Evolutionary conservation across 2,329 filamentous ascomycete genomes (phyloP).

Genomic region (Waltergamsia citrina): DNA sequence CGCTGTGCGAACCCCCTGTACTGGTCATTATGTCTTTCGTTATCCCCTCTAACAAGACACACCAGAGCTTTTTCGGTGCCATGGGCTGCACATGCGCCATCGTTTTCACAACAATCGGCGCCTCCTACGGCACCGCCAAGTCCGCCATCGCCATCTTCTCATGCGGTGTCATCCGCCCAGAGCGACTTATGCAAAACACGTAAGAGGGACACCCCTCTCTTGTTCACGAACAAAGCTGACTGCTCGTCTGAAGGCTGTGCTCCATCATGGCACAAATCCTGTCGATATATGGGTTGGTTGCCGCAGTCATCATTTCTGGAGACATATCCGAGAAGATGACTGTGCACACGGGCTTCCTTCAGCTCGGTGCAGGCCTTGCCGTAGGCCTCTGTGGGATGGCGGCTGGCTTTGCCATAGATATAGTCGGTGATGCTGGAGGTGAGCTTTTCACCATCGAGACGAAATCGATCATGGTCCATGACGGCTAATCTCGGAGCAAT

Average conservation of each 20-base stretch:
- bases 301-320: conserved; percentile 32
- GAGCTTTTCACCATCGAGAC: conserved; percentile 6
- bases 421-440: conserved; percentile 35
- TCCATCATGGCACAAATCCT: conserved; percentile 38
- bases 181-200: conserved; percentile 33
- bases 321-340: conserved; percentile 29
- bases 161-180: conserved; percentile 31
- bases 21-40: background rate
- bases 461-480: too few species aligned
- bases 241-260: conserved; percentile 23
- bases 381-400: conserved; percentile 34
- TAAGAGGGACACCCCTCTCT: conserved; percentile 4
- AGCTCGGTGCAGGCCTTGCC: conserved; percentile 31
- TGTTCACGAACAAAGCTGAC: conserved; percentile 7
- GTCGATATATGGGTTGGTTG: conserved; percentile 35
- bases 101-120: conserved; percentile 41
- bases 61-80: conserved; percentile 30
- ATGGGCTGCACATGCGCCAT: conserved; percentile 33
- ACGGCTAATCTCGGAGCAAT: too few species aligned
- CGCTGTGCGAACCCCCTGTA: conserved; percentile 22
- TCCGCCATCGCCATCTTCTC: conserved; percentile 32
- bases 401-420: conserved; percentile 35
- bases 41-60: background rate
- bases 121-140: conserved; percentile 33
- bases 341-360: conserved; percentile 30